Base-by-base conservation (phyloP, 2,329 filamentous ascomycete species). In the Cladophialophora psammophila region DNA sequence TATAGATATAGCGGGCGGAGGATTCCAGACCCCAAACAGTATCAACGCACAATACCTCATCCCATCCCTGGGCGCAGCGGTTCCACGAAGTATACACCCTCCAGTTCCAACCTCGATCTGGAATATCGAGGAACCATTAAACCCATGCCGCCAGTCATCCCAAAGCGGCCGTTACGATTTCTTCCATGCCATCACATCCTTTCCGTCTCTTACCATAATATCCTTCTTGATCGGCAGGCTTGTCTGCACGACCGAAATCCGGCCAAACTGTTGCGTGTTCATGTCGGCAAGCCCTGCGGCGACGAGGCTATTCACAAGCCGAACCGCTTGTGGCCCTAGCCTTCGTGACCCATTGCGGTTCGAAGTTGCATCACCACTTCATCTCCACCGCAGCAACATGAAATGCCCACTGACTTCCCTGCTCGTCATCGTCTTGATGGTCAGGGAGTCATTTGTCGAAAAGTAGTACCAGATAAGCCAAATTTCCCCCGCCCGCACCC, bases 141-240 rank as follows among this genome's bases (percentile, higher is more conserved):
- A 50, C 20, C 45, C 45, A 50, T 50, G 45, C 45, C 45, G 26
- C 45, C 45, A 12, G 26, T 50, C 45, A 50, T 50, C 45, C 20
- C 45, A 50, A 50, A 50, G 45, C 45, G 45, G 45, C 45, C 45
- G 45, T 50, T 50, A 50, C 45, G 26, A 50, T 50, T 50, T 50
- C 45, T 50, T 50, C 45, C 45, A 50, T 50, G 8, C 45, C 45
- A 50, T 50, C 45, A 31, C 20, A 26, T 50, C 15, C 18, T 50
- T 50, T 50, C 18, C 5, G 8, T 31, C 20, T 26, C 20, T 50
- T 13, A 50, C 45, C 45, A 26, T 26, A 1, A 31, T 26, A 0
- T 50, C 13, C 20, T 50, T 3, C 8, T 26, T 50, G 18, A 10
- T 50, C 7, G 20, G 45, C 18, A 50, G 26, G 8, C 8, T 26